phyloP scores from a whole-genome alignment of 2,329 filamentous ascomycete genomes.

The Nannizziopsis barbatae region DNA sequence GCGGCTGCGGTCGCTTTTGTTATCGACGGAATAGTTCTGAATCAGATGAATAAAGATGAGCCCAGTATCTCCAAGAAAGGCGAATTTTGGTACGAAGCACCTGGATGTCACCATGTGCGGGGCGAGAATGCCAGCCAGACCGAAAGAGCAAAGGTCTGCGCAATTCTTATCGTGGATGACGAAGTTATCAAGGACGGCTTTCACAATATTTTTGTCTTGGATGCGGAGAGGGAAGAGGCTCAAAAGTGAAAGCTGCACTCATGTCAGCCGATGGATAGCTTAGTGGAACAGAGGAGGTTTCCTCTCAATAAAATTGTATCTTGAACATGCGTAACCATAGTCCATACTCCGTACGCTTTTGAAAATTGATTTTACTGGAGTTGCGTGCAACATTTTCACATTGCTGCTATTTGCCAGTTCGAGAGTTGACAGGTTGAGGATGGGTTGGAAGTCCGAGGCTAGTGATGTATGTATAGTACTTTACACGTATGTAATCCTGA shows the following conservation, averaged over 20 bases:
- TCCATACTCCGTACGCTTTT: no score
- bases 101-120: slow-evolving; percentile 15
- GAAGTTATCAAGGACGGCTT: slow-evolving; percentile 10
- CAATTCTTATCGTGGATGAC: slow-evolving; percentile 10
- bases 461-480: no score
- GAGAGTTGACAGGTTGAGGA: no score
- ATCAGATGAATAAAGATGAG: slow-evolving; percentile 17
- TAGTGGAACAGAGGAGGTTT: background rate
- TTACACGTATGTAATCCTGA: no score
- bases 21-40: slow-evolving; percentile 11
- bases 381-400: no score
- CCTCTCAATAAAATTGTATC: no score
- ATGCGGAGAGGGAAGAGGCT: slow-evolving; percentile 10
- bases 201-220: slow-evolving; percentile 10
- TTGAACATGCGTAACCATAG: no score
- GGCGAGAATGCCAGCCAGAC: slow-evolving; percentile 13
- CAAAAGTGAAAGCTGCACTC: background rate
- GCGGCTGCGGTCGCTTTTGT: slow-evolving; percentile 13
- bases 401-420: no score
- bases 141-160: slow-evolving; percentile 10
- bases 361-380: no score
- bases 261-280: background rate
- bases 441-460: no score
- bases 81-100: slow-evolving; percentile 16
- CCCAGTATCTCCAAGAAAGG: slow-evolving; percentile 5